Percentiles rank a stretch among this genome's conserved stretches.
These are phyloP conservation scores for Musa acuminata DNA, from an alignment of 176 grass and related monocot genomes.

Conservation along the genomic window DNA sequence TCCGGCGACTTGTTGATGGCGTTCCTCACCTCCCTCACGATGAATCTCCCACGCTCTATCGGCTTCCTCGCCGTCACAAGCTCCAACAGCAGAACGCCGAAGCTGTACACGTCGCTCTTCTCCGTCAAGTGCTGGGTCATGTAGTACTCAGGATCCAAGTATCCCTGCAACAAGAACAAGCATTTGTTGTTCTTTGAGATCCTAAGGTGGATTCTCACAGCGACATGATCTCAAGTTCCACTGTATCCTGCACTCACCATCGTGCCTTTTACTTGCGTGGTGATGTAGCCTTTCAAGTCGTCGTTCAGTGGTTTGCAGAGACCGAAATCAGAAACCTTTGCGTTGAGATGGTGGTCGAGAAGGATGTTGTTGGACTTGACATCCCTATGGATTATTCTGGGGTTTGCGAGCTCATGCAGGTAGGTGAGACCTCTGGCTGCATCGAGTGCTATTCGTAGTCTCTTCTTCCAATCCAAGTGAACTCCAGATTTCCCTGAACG, in stretches of 20 bases:
- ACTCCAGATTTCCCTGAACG: conserved; percentile 52
- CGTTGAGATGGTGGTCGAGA: conserved; percentile 56
- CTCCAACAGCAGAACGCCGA: conserved; percentile 68
- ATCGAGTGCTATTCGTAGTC: no score
- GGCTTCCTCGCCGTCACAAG: background rate
- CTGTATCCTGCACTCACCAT: conserved; percentile 30
- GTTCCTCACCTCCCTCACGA: background rate
- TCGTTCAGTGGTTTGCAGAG: conserved; percentile 58
- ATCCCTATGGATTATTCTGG: no score
- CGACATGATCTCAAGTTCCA: background rate
- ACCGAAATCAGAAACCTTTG: conserved; percentile 88
- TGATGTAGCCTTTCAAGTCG: conserved; percentile 41
- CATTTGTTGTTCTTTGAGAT: no score
- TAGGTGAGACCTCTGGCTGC: no score
- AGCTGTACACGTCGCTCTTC: conserved; percentile 91
- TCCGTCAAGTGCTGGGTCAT: conserved; percentile 69
- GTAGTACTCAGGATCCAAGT: conserved; percentile 86
- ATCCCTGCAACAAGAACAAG: conserved; percentile 50
- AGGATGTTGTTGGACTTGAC: conserved; percentile 80
- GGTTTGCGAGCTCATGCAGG: no score
- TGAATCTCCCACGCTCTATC: background rate
- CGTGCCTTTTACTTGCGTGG: conserved; percentile 77
- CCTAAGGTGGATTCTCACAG: no score
- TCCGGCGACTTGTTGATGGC: conserved; percentile 1
- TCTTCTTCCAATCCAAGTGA: no score